Evolutionary conservation across 176 grass and related monocot species (phyloP), one percentile per base, ranked within the genome.

Genomic region (Guadua angustifolia): DNA sequence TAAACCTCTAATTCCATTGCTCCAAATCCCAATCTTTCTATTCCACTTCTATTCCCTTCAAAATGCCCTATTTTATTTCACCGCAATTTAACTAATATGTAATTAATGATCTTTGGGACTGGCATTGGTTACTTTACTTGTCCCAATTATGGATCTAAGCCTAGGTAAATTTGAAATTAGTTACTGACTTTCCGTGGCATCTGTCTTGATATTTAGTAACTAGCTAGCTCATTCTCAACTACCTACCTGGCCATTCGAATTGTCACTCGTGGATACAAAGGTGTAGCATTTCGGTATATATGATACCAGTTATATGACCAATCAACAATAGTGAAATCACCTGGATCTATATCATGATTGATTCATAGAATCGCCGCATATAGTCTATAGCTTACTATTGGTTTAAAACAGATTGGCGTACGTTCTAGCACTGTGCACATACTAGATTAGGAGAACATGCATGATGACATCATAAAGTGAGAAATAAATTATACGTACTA

Each of bases 41-140:
- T 95, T 91, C 94, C 40, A 84, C 88, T 93, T 96, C 88, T 87
- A 91, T 93, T 93, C 94, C 81, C 71, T 78, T 36, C 50, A 51
- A 86, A 86, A n/a, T 19, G 12, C 43, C 47, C 77, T 86, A 89
- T 22, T 84, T 80, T 86, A 89, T 86, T 63, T 46, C 66, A 46
- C 7, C 18, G 65, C 58, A 11, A 55, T 58, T 71, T 71, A 73
- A 80, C 73, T 60, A 89, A 52, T 62, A 43, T 75, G 35, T 12
- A 69, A 45, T 67, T 82, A 17, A 51, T 70, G 53, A 26, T 79
- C 81, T 84, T 69, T 50, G 47, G 66, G 25, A 40, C 55, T 66
- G 71, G 49, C 26, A 77, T 76, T 43, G 36, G 56, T 81, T 86
- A 76, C 32, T 92, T 92, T 89, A 89, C 74, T 84, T 35, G 68